Conservation (phyloP, 108 stramenopile genomes). For the Skeletonema potamos region DNA sequence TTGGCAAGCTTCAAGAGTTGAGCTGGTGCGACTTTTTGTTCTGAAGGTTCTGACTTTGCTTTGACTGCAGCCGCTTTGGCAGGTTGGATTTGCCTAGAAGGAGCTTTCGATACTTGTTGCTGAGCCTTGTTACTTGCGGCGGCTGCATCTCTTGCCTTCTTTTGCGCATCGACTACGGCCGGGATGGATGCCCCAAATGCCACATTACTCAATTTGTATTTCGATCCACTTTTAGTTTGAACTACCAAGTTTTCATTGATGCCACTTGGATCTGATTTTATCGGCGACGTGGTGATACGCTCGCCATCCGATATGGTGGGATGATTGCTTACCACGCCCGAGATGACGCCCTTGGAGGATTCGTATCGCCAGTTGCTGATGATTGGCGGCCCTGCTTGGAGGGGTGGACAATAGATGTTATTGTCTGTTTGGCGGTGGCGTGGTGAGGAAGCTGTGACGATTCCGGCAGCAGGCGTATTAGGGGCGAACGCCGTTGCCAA, state of each 20-base stretch:
- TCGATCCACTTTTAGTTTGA: conserved; percentile 68
- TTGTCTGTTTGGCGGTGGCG: neutral
- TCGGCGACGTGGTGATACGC: conserved; percentile 50
- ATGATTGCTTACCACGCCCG: conserved; percentile 55
- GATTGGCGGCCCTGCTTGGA: conserved; percentile 32
- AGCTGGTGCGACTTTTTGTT: conserved; percentile 5
- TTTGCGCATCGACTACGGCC: neutral
- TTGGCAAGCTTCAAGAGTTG: conserved; percentile 31
- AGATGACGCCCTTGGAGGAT: conserved; percentile 44
- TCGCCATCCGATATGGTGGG: conserved; percentile 60
- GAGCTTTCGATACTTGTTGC: conserved; percentile 12
- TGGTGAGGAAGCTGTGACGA: neutral
- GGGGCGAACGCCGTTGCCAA: conserved; percentile 16
- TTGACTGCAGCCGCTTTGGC: conserved; percentile 5
- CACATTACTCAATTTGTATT: conserved; percentile 62
- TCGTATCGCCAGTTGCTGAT: conserved; percentile 42
- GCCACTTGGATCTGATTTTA: conserved; percentile 12
- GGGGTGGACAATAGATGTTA: conserved; percentile 20
- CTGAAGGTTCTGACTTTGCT: neutral
- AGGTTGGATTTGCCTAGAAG: neutral
- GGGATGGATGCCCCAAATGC: conserved; percentile 23
- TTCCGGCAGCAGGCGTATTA: neutral
- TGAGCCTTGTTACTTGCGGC: conserved; percentile 3
- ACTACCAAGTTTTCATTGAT: conserved; percentile 50
- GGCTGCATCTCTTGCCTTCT: conserved; percentile 5